phyloP scores from a whole-genome alignment of 2,329 filamentous ascomycete species.

The Penicillium griseofulvum region DNA sequence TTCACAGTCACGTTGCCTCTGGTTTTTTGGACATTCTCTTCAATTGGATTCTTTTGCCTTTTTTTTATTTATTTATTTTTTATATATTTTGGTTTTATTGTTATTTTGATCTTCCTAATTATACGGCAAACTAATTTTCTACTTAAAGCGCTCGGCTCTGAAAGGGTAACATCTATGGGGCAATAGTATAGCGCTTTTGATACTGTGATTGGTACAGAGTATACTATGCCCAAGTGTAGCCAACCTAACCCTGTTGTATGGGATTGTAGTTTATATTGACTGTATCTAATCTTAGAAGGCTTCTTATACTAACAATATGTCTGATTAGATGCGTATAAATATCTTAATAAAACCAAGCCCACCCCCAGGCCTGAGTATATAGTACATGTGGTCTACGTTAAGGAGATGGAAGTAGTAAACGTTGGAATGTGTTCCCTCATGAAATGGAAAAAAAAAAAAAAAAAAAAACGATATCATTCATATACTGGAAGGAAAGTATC shows the following conservation, averaged over 20 bases:
- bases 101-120: background rate
- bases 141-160: conserved; percentile 3
- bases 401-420: no score
- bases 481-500: background rate
- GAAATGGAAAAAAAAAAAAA: background rate
- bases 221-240: no score
- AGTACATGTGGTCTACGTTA: no score
- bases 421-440: no score
- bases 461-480: no score
- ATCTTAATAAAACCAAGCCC: no score
- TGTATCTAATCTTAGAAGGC: background rate
- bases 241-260: background rate
- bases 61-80: background rate
- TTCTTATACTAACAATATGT: background rate
- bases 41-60: background rate
- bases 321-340: background rate
- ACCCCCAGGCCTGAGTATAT: no score
- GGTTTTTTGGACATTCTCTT: background rate
- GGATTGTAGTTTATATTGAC: background rate
- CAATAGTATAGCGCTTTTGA: background rate
- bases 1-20: conserved; percentile 26
- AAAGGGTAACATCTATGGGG: conserved; percentile 13
- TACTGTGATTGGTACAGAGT: background rate
- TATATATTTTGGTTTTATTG: background rate
- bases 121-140: background rate